Conservation (phyloP, 1,284 basidiomycete species). For the Sporisorium reilianum region DNA sequence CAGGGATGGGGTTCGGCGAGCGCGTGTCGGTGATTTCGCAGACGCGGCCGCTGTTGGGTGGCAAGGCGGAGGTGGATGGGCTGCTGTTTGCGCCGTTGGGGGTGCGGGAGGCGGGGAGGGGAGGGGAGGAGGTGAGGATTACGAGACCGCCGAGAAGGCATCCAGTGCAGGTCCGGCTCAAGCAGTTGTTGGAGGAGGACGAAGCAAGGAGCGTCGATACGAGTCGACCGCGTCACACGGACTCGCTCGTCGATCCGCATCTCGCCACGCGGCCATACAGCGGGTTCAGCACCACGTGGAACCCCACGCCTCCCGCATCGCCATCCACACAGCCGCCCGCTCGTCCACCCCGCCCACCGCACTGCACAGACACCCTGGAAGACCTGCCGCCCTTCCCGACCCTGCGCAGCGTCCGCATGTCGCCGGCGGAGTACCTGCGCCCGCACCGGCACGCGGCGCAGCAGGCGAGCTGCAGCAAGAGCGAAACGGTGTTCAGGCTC, state of each 20-base stretch:
- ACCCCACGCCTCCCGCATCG: background rate
- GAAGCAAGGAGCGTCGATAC: background rate
- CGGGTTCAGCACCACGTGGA: background rate
- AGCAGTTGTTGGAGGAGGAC: too few species aligned
- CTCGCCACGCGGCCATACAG: background rate
- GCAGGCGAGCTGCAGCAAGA: background rate
- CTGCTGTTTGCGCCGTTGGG: background rate
- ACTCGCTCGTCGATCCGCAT: background rate
- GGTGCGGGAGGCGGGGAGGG: background rate
- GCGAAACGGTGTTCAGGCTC: background rate
- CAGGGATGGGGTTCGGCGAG: too few species aligned
- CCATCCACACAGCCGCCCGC: background rate
- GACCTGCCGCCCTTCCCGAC: constrained; percentile 2
- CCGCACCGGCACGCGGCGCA: background rate
- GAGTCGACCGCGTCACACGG: background rate
- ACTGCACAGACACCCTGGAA: constrained; percentile 16
- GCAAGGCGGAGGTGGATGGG: background rate
- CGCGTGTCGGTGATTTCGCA: background rate
- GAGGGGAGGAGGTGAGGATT: background rate
- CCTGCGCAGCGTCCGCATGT: constrained; percentile 10
- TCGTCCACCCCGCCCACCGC: constrained; percentile 17
- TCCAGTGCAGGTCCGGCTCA: background rate
- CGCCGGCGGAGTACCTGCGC: constrained; percentile 14
- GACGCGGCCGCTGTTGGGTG: background rate
- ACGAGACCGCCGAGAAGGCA: background rate